Percentiles rank a stretch among this genome's conserved stretches.
phyloP scores from a whole-genome alignment of 2,329 filamentous ascomycete genomes.

The Aureobasidium subglaciale region DNA sequence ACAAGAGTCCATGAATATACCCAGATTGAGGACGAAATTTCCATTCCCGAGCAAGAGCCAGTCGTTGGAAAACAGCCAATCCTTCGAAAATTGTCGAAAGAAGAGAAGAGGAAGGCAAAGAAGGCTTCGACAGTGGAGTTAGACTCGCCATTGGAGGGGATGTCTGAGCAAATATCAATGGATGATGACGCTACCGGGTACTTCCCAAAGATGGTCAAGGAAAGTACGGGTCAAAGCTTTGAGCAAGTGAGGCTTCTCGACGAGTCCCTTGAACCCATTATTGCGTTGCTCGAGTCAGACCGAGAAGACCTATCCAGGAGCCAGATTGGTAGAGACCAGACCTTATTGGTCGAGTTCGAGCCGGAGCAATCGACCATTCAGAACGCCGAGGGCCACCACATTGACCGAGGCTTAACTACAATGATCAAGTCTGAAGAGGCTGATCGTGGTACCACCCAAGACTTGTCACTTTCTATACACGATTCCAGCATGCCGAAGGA shows the following conservation, averaged over 20 bases:
- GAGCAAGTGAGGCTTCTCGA: neutral
- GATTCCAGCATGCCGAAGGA: neutral
- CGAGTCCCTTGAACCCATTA: too few relatives aligned
- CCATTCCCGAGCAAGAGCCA: neutral
- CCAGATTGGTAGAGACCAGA: too few relatives aligned
- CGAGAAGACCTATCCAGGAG: too few relatives aligned
- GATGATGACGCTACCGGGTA: neutral
- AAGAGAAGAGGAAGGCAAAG: slow-evolving; percentile 7
- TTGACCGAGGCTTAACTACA: too few relatives aligned
- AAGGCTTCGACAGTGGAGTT: neutral
- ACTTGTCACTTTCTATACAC: neutral
- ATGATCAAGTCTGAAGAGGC: neutral
- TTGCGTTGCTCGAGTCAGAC: too few relatives aligned
- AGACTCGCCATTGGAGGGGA: neutral
- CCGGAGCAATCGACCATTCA: neutral
- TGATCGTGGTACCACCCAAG: too few relatives aligned
- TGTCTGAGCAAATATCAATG: neutral
- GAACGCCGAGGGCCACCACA: neutral
- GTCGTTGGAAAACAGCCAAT: neutral
- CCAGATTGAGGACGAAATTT: too few relatives aligned
- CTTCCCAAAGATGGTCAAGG: neutral
- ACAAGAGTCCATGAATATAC: too few relatives aligned
- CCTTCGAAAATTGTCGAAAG: neutral
- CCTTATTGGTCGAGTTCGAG: too few relatives aligned
- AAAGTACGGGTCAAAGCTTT: too few relatives aligned